Evolutionary conservation across 2,329 filamentous ascomycete genomes (phyloP).

Genomic region (Macrophomina tecta): DNA sequence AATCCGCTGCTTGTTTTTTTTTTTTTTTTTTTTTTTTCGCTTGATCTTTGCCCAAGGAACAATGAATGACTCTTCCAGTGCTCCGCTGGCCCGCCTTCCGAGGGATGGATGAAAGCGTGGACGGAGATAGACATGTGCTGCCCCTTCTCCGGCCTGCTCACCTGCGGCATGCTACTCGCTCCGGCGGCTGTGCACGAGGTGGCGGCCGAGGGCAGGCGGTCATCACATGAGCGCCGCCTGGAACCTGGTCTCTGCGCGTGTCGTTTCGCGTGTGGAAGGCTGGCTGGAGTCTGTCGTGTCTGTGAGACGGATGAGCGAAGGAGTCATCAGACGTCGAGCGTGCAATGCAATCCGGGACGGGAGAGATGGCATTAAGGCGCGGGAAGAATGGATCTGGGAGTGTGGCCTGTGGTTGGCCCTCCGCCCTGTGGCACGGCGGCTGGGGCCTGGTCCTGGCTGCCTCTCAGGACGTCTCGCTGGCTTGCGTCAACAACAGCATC

Average conservation of each 20-base stretch:
- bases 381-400: not conserved
- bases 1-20: not conserved
- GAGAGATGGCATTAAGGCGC: not conserved
- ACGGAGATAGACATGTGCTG: constrained; percentile 4
- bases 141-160: not conserved
- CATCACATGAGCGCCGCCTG: constrained; percentile 13
- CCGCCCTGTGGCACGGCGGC: constrained; percentile 7
- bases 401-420: not conserved
- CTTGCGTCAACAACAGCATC: not conserved
- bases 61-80: not conserved
- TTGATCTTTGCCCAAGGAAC: not conserved
- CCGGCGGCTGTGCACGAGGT: not conserved
- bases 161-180: constrained; percentile 12
- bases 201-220: not conserved
- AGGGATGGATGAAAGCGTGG: not conserved
- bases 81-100: not conserved
- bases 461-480: not conserved
- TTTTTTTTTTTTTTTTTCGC: not conserved
- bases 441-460: not conserved
- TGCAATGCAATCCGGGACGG: constrained; percentile 3
- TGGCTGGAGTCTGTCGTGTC: not conserved
- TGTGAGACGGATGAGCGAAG: constrained; percentile 11
- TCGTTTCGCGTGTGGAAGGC: not conserved
- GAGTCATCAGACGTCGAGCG: constrained; percentile 11
- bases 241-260: not conserved